Base-by-base conservation (phyloP, 805 yeast species). In the Pichia heedii region DNA sequence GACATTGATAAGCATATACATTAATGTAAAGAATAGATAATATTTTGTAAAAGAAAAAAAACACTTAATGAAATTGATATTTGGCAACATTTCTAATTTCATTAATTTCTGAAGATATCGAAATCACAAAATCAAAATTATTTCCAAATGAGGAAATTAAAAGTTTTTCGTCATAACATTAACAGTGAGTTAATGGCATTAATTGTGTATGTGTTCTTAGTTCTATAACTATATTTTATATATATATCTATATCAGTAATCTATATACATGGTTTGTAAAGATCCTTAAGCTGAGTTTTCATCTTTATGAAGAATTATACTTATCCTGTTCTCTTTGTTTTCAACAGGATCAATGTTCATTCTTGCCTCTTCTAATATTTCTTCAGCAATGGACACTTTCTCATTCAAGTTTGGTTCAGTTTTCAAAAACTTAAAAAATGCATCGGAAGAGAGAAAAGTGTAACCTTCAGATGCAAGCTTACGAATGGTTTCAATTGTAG, bases 401-500 rank as follows among this genome's bases (percentile, higher is more conserved):
- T 42, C 44, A 12, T 29, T 27, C 1, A 12, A 9, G 6, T 11
- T 22, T 2, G 45, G 41, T 9, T 40, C 26, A 15, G 33, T 27
- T 12, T 36, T 9, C 7, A 42, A 22, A 15, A 40, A 40, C 10
- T 36, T 19, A 13, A 33, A 22, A 16, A 48, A 45, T 8, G 29
- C 10, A 5, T 10, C 22, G 7, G 39, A 30, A 2, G 41, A 19
- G 15, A 45, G 3, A 13, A 43, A 12, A 13, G 40, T 33, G 43
- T 48, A 52, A 11, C 60, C 54, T 22, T 51, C 56, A 27, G 41
- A 41, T 22, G 47, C 41, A 22, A 52, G 37, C 22, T 51, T 56
- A 41, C 61, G 50, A 19, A 53, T 55, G 4, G 66, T 60, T 43
- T 61, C 65, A 42, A 63, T 21, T 1, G 63, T 46, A 6, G 68